These are phyloP conservation scores for Chaetomium tenue DNA, from an alignment of 495 filamentous ascomycete genomes.

Conservation along the genomic window DNA sequence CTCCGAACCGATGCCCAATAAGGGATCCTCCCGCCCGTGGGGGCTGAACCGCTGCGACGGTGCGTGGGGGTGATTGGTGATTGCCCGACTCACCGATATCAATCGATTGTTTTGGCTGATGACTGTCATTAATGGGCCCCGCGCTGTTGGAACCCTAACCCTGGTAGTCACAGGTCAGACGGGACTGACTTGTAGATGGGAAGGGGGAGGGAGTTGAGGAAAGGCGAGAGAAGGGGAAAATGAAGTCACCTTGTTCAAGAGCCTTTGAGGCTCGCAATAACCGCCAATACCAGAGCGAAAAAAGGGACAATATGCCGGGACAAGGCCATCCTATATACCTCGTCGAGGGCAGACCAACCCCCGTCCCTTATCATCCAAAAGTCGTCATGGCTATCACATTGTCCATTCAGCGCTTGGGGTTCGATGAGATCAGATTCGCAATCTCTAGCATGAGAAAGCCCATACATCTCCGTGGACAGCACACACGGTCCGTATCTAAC, in stretches of 20 bases:
- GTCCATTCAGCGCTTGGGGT: conserved; percentile 25
- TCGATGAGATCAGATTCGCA: conserved; percentile 25
- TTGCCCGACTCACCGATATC: conserved; percentile 11
- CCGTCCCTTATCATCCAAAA: background rate
- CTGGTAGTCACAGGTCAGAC: background rate
- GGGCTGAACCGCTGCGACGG: background rate
- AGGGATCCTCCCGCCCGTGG: background rate
- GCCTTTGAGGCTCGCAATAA: background rate
- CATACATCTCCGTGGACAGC: background rate
- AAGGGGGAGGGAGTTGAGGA: background rate
- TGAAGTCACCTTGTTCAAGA: background rate
- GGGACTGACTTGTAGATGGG: background rate
- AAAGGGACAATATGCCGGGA: background rate
- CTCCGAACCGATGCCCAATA: background rate
- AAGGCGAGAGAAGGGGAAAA: background rate
- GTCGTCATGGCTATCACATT: background rate
- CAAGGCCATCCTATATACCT: conserved; percentile 3
- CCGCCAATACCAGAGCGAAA: background rate
- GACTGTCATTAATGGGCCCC: background rate
- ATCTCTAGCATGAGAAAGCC: conserved; percentile 25
- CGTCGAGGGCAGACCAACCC: background rate
- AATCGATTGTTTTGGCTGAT: conserved; percentile 13
- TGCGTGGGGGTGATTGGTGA: conserved; percentile 17
- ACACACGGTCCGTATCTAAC: background rate
- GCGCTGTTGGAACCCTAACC: conserved; percentile 12